Base-by-base conservation (phyloP, 768 basidiomycete genomes). In the Dictyophora rubrovolvata region DNA sequence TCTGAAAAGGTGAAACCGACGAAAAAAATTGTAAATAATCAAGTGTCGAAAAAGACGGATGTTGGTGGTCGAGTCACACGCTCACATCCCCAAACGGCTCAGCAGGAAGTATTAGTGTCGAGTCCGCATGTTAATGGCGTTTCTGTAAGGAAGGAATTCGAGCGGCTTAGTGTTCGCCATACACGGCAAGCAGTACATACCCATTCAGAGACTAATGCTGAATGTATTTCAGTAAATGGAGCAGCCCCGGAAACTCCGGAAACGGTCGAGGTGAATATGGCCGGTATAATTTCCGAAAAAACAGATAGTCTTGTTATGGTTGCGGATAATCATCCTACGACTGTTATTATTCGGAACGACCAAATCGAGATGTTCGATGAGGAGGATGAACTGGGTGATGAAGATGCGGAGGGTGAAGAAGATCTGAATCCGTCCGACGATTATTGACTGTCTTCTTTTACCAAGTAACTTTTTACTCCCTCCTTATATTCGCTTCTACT, bases 381-480 rank as follows among this genome's bases (percentile, higher is more conserved):
- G 23, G 61, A 60, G 37, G 61, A 51, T 50, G 66, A 49, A 36
- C 62, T 62, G 28, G 64, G 59, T 23, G 65, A 66, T 22, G 65
- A 63, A 52, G 65, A 66, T 51, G 65, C 65, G 18, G 66, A 67
- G 33, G 66, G 66, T 9, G 66, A 67, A 57, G 66, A 66, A 48
- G 64, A 65, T 50, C 60, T 58, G 17, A 54, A 63, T 37, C 49
- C 35, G 48, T 59, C 57, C 12, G 57, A 53, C 11, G n/a, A 20
- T 14, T 48, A 59, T 11, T 18, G 50, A 48, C 33, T 51, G 20
- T 35, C 7, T 51, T 21, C 3, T 21, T 57, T 51, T 8, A 48
- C 17, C 21, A 21, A 34, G 18, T 55, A 9, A 48, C 50, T 16
- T 46, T 33, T 46, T 34, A 49, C 34, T 53, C 14, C 10, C 42